Base-by-base conservation (phyloP, 2,329 filamentous ascomycete genomes). In the Aureobasidium mangrovei region DNA sequence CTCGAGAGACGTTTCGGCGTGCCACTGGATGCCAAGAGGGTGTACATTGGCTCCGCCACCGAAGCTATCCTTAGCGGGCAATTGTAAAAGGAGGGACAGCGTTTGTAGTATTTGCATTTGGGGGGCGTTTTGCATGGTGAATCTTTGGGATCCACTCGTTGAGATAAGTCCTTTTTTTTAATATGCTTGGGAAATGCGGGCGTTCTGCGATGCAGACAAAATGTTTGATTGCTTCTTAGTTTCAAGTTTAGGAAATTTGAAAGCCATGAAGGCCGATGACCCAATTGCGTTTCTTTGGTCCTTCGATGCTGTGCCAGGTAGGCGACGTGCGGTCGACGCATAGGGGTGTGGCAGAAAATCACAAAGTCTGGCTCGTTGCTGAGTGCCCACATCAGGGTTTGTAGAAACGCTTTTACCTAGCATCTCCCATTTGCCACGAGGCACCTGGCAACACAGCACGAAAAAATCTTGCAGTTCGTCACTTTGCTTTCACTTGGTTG, bases 1-100 rank as follows among this genome's bases (percentile, higher is more conserved):
- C 74, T 98, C 56, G 93, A 98, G 77, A 82, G 83, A 65, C 81
- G 91, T 59, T 98, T 98, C 66, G 88, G 87, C 58, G 84, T 95
- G 59, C 81, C 84, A 56, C 79, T 98, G 56, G 91, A 97, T 68
- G 77, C 83, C 53, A 94, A 88, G 79, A 85, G 91, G 71, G 83
- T 88, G 56, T 98, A 96, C 71, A 97, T 98, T 60, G 73, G 73
- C 35, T 72, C 66, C 59, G 69, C 69, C 9, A 72, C 70, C 2
- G 70, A 72, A 60, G 70, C 70, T 6, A 66, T 72, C 51, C 56
- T 72, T 49, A 70, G 67, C 55, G 70, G 70, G 43, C 66, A 70
- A 60, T 63, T 72, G 60, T 72, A 62, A 46, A 7, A 48, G 18
- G 38, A 32, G 18, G 10, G 29, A 8, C 7, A 26, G 36, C 24